Base-by-base conservation (phyloP, 441 rosid species). In the Arabidopsis hybrid region DNA sequence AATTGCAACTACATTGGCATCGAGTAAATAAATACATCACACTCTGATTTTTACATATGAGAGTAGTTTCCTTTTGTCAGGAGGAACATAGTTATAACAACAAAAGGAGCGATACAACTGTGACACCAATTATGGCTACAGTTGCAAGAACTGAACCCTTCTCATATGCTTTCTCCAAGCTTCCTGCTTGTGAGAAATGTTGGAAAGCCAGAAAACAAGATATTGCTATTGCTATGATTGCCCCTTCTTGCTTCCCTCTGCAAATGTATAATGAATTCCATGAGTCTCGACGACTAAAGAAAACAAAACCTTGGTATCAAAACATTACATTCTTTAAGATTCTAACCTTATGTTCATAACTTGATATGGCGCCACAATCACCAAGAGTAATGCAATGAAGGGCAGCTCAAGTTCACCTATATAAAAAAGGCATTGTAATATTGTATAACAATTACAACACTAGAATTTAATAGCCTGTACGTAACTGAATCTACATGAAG, bases 361-460 rank as follows among this genome's bases (percentile, higher is more conserved):
- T 81, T 92, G 89, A 68, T 71, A 0, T 49, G 97, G 99, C 59
- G 97, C 83, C 73, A 90, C 85, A 67, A 90, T 85, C 75, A 85
- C 89, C 81, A 90, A 63, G 69, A 94, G 86, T 17, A 92, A 60
- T 17, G 94, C 89, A 65, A 86, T 55, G 43, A 90, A 84, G 13
- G 95, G 97, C 86, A 94, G 75, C 79, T 94, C 99, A 50, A 92
- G 97, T 83, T 91, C 93, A 69, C 93, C 97, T 91, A 74, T 12
- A 75, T n/a, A 51, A 65, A 36, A 4, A 55, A 31, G 3, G 10
- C 46, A 57, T 42, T 26, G 17, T 31, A 26, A 7, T 39, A 57
- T 42, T 26, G 17, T 31, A 26, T 26, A 52, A 52, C 1, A 10
- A 5, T 21, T 10, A 18, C 56, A 6, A 43, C 7, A 43, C 7